Evolutionary conservation across 2,329 filamentous ascomycete species (phyloP).

Genomic region (Trichoderma atroviride): DNA sequence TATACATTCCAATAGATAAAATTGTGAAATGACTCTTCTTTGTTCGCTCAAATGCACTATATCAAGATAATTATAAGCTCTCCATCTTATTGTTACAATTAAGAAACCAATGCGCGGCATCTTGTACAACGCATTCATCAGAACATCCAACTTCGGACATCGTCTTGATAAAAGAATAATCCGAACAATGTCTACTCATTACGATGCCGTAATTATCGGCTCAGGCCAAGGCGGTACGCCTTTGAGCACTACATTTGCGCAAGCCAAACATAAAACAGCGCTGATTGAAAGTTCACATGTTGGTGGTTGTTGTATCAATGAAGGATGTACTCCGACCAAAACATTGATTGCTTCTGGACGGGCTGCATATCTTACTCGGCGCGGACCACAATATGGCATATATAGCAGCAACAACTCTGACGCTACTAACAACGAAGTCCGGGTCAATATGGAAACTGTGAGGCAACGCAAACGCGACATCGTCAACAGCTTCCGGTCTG

Average conservation of each 20-base stretch:
- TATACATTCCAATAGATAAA: background rate
- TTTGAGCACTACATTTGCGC: constrained; percentile 50
- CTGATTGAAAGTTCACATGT: constrained; percentile 53
- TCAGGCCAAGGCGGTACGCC: constrained; percentile 57
- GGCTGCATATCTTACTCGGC: constrained; percentile 48
- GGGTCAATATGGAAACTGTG: constrained; percentile 52
- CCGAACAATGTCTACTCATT: constrained; percentile 27
- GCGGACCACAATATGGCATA: constrained; percentile 52
- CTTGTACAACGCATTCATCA: background rate
- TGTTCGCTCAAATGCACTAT: background rate
- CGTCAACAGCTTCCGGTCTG: constrained; percentile 51
- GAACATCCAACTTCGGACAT: background rate
- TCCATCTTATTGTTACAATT: background rate
- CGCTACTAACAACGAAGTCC: constrained; percentile 31
- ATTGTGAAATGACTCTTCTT: background rate
- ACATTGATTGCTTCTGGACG: constrained; percentile 58
- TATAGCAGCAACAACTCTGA: constrained; percentile 30
- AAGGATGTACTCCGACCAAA: constrained; percentile 60
- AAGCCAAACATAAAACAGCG: constrained; percentile 47
- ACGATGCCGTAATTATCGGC: constrained; percentile 50
- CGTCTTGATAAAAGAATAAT: background rate
- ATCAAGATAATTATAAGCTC: background rate
- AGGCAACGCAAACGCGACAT: constrained; percentile 57
- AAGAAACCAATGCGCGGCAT: background rate
- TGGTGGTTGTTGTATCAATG: constrained; percentile 58